These are phyloP conservation scores for Curvularia sp. DNA, from an alignment of 2,329 filamentous ascomycete species.

Conservation along the genomic window DNA sequence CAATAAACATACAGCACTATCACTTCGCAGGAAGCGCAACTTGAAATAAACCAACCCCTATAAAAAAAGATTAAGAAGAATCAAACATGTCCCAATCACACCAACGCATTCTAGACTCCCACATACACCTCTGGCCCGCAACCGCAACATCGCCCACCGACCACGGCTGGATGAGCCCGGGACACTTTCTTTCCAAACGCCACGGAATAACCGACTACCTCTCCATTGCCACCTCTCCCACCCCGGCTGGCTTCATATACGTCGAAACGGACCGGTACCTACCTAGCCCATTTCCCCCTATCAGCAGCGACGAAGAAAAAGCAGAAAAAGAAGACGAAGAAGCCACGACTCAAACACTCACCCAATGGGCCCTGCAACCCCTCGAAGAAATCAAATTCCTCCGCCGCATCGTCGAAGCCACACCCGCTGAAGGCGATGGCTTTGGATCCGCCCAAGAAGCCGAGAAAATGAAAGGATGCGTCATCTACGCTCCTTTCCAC, in stretches of 20 bases:
- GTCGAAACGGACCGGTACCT: conserved; percentile 77
- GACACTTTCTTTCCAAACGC: conserved; percentile 64
- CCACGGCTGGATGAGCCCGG: conserved; percentile 72
- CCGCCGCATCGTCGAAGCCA: conserved; percentile 68
- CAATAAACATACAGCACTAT: not conserved
- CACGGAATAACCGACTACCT: conserved; percentile 70
- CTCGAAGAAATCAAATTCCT: conserved; percentile 76
- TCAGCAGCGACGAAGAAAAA: not conserved
- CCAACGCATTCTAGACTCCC: conserved; percentile 76
- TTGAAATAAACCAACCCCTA: too few relatives aligned
- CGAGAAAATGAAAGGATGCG: conserved; percentile 68
- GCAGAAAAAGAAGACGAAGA: not conserved
- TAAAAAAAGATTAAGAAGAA: not conserved
- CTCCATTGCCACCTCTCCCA: conserved; percentile 16
- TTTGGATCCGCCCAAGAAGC: conserved; percentile 50
- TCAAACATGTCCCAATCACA: not conserved
- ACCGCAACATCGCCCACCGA: conserved; percentile 65
- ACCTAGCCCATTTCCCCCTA: conserved; percentile 16
- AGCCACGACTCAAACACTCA: conserved; percentile 24
- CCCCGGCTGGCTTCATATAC: conserved; percentile 72
- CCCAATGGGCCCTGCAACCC: conserved; percentile 69
- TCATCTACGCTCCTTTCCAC: conserved; percentile 87
- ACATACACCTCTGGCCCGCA: conserved; percentile 85
- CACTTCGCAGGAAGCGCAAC: not conserved
- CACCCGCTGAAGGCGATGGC: conserved; percentile 68